Percentiles rank a stretch among this genome's conserved stretches.
These are phyloP conservation scores for Cryphonectria carpinicola DNA, from an alignment of 2,329 filamentous ascomycete genomes.

Conservation along the genomic window DNA sequence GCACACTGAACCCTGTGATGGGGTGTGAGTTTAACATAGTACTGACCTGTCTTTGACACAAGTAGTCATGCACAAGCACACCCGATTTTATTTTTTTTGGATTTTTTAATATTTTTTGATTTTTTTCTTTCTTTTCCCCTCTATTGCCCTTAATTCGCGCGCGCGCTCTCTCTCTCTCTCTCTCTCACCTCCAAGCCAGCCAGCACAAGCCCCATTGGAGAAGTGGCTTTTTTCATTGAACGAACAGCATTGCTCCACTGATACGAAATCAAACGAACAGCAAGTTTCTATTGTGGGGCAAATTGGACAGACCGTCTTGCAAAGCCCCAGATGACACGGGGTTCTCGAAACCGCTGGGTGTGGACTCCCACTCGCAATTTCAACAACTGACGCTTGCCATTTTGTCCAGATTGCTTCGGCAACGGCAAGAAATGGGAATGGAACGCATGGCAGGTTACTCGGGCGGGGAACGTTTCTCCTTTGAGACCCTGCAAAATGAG, in stretches of 20 bases:
- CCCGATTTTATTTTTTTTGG: neutral
- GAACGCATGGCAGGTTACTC: constrained; percentile 14
- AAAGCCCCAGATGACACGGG: neutral
- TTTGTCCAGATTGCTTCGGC: constrained; percentile 27
- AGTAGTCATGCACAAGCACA: neutral
- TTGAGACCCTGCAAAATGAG: neutral
- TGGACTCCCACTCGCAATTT: constrained; percentile 24
- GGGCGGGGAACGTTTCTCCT: constrained; percentile 17
- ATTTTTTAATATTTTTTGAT: neutral
- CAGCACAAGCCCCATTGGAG: neutral
- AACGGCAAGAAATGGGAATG: constrained; percentile 19
- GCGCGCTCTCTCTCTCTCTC: neutral
- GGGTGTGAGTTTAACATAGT: constrained; percentile 2
- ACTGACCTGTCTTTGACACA: neutral
- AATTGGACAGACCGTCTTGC: neutral
- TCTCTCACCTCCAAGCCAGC: neutral
- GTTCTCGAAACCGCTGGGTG: constrained; percentile 7
- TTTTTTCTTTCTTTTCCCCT: neutral
- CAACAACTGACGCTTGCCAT: constrained; percentile 20
- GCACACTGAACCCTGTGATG: neutral
- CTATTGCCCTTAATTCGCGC: neutral
- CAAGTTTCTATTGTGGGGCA: constrained; percentile 7
- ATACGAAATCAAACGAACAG: constrained; percentile 9
- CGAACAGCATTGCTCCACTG: neutral
- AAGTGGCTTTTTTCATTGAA: neutral